Evolutionary conservation across 2,329 filamentous ascomycete species (phyloP).

Genomic region (Rosellinia necatrix): DNA sequence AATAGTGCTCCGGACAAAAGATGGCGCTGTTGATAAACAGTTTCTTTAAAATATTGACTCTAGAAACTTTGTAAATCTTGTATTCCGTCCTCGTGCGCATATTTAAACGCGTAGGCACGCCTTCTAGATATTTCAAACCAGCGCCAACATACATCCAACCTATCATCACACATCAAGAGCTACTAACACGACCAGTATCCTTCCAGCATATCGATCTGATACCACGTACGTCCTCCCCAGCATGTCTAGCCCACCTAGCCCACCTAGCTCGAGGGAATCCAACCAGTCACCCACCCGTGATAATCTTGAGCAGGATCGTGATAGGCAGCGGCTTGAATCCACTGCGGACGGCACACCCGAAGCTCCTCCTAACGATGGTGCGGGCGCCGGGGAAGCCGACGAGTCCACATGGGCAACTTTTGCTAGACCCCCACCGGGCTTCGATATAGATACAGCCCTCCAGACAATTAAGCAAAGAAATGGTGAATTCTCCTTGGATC

Average conservation of each 20-base stretch:
- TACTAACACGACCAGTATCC: no score
- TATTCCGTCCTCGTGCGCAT: not conserved
- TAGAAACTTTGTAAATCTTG: not conserved
- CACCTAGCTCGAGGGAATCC: no score
- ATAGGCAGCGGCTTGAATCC: no score
- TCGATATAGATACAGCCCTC: conserved; percentile 17
- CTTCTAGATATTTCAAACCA: not conserved
- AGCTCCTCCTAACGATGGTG: not conserved
- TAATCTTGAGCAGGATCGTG: no score
- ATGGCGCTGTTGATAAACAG: not conserved
- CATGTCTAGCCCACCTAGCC: not conserved
- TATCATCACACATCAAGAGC: no score
- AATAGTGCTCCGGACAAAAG: not conserved
- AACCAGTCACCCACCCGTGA: no score
- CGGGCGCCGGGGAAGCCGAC: not conserved
- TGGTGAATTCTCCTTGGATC: not conserved
- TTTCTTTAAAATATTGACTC: not conserved
- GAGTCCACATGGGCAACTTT: no score
- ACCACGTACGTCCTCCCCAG: not conserved
- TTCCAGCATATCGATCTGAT: no score
- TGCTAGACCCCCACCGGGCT: conserved; percentile 20
- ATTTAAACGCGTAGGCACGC: conserved; percentile 1
- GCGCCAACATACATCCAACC: no score
- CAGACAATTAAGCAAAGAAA: conserved; percentile 4
- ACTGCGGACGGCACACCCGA: not conserved